Evolutionary conservation across 2,329 filamentous ascomycete species (phyloP), one percentile per base, ranked within the genome.

Genomic region (Talaromyces pinophilus): DNA sequence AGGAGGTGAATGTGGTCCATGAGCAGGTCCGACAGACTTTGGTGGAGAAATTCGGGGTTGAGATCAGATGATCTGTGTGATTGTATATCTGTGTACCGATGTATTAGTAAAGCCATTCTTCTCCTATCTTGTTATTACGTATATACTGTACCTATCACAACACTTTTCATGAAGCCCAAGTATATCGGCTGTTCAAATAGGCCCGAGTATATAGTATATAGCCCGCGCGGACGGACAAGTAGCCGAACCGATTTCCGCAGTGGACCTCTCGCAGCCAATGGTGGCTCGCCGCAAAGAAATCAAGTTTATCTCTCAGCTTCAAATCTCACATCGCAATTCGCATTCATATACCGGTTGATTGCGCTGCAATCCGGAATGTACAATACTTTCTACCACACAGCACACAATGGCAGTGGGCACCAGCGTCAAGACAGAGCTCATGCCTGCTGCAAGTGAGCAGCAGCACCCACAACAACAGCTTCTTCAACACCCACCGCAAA

Each of bases 1-100:
- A 86, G 42, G 92, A 97, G 82, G 87, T 88, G 11, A 96, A 96
- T 75, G 78, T 82, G 52, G 79, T 96, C 74, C 94, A 99, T 77
- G 83, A 88, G 60, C 78, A 83, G 70, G 89, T 98, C 54, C 82
- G 84, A 50, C 73, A 81, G 68, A 84, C 86, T 70, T 80, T 98
- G 69, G 88, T 91, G 2, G 81, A 85, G 67, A 87, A 87, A 71
- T 82, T 96, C 67, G 91, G 91, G 0, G 92, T 98, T 22, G 91
- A 96, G 79, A 81, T 96, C 72, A 85, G 92, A 76, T 92, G 38
- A 60, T 15, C n/a, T 30, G 48, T 30, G n/a, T 25, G 33, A 19
- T n/a, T 44, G 35, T n/a, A 60, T 22, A 35, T 5, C 44, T 55
- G 13, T 33, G 22, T 28, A 30, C 40, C 22, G 28, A n/a, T 60